Conservation (phyloP, 257 asterid genomes). For the Mitragyna speciosa region DNA sequence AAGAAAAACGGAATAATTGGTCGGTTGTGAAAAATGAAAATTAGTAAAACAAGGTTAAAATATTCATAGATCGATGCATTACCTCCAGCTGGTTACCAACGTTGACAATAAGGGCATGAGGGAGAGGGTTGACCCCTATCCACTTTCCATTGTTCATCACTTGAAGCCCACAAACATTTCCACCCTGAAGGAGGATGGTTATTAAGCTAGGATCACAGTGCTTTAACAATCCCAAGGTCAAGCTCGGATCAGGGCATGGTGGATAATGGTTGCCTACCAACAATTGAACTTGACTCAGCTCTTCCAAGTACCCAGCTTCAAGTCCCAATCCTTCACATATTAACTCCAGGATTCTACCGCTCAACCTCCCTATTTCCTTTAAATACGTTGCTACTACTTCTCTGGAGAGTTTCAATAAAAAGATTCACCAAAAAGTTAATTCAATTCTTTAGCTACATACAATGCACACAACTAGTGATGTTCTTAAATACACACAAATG, state of each 20-base stretch:
- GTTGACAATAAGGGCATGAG: slow-evolving; percentile 54
- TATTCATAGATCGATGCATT: not conserved
- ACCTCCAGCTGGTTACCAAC: slow-evolving; percentile 64
- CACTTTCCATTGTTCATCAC: slow-evolving; percentile 47
- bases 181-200: slow-evolving; percentile 53
- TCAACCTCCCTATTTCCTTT: slow-evolving; percentile 34
- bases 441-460: too few species aligned
- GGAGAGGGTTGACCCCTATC: slow-evolving; percentile 50
- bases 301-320: slow-evolving; percentile 39
- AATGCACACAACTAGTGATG: too few species aligned
- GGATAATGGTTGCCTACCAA: slow-evolving; percentile 63
- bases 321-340: slow-evolving; percentile 58
- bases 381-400: slow-evolving; percentile 51
- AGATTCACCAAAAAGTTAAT: too few species aligned
- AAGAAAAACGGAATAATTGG: not conserved
- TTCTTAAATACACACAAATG: too few species aligned
- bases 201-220: slow-evolving; percentile 70
- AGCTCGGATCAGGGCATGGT: slow-evolving; percentile 71
- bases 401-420: slow-evolving; percentile 17
- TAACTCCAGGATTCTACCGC: slow-evolving; percentile 42
- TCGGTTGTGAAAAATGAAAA: not conserved
- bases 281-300: slow-evolving; percentile 38
- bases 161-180: slow-evolving; percentile 27
- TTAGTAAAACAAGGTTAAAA: not conserved
- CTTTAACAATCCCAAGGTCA: slow-evolving; percentile 60